Conservation (phyloP, 2,329 filamentous ascomycete species). For the Diaporthe capsici region DNA sequence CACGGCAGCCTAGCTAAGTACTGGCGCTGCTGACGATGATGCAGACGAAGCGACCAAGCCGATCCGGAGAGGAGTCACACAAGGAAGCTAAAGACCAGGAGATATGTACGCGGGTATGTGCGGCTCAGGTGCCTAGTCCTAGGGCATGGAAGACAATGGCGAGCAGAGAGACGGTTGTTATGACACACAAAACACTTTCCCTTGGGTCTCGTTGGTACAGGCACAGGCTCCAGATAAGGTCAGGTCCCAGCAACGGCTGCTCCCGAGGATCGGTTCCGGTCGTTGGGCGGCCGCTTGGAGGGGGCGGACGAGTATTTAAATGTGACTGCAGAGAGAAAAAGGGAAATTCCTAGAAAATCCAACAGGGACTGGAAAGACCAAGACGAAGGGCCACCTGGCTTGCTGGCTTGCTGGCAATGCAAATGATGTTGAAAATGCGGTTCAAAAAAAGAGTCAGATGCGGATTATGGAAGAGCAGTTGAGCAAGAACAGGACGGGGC, state of each 20-base stretch:
- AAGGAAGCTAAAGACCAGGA: conserved; percentile 40
- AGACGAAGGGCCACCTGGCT: conserved; percentile 39
- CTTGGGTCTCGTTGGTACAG: conserved; percentile 18
- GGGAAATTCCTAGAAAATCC: conserved; percentile 36
- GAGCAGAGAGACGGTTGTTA: conserved; percentile 1
- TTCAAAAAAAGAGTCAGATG: conserved; percentile 43
- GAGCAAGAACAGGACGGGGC: conserved; percentile 25
- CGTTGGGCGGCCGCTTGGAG: not conserved
- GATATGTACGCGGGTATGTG: conserved; percentile 15
- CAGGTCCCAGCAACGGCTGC: conserved; percentile 25
- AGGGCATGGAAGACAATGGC: not conserved
- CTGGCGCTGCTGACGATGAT: conserved; percentile 24
- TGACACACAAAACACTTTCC: conserved; percentile 21
- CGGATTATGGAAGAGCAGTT: conserved; percentile 29
- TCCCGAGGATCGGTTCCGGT: conserved; percentile 22
- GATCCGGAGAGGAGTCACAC: conserved; percentile 36
- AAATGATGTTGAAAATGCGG: conserved; percentile 35
- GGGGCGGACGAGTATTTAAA: conserved; percentile 15
- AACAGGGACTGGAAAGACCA: conserved; percentile 39
- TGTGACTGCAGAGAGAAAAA: not conserved
- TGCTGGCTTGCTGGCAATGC: conserved; percentile 32
- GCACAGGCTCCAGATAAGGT: conserved; percentile 6
- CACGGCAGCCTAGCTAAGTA: conserved; percentile 27
- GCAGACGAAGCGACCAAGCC: conserved; percentile 23
- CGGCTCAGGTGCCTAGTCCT: conserved; percentile 27